Evolutionary conservation across 305 asterid genomes (phyloP), one percentile per base, ranked within the genome.

Genomic region (Petunia hybrid): DNA sequence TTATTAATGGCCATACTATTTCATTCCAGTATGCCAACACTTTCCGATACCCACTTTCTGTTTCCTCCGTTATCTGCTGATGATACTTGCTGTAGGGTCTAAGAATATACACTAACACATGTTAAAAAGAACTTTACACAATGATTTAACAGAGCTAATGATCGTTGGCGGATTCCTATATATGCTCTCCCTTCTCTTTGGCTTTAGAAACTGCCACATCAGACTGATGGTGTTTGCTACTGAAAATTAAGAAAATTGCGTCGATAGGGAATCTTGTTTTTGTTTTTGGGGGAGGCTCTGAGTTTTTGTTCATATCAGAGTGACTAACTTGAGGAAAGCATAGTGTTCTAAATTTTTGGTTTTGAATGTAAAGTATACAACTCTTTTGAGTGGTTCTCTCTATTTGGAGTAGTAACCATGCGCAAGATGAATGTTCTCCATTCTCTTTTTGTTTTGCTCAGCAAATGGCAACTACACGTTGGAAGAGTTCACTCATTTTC

Each of bases 21-120:
- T 91, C 98, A 4, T 96, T 96, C 87, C 90, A 89, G 51, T 96
- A 96, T 60, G 98, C 99, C 64, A 96, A 94, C 86, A 88, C 98
- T 36, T 93, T 80, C 89, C 89, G 80, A 4, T 96, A 93, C 83
- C 88, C 92, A 1, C 91, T 96, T 73, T 64, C 93, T 78, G 95
- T 95, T 66, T 78, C 92, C 82, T 85, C 98, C 78, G 88, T 92
- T 79, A 65, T 63, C 35, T 94, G 98, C 90, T 92, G 88, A 87
- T 6, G 31, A 35, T 13, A 13, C 46, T 31, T n/a, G 9, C 6
- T 53, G 40, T 39, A 68, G 76, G 9, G 6, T 48, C 64, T 53
- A 38, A 53, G 13, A 73, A n/a, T 62, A 74, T 13, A 74, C 48
- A 74, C 63, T 74, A 73, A 73, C 78, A 73, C 63, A 12, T 13